Conservation (phyloP, 1,284 basidiomycete species). For the Volvariella surrecta region DNA sequence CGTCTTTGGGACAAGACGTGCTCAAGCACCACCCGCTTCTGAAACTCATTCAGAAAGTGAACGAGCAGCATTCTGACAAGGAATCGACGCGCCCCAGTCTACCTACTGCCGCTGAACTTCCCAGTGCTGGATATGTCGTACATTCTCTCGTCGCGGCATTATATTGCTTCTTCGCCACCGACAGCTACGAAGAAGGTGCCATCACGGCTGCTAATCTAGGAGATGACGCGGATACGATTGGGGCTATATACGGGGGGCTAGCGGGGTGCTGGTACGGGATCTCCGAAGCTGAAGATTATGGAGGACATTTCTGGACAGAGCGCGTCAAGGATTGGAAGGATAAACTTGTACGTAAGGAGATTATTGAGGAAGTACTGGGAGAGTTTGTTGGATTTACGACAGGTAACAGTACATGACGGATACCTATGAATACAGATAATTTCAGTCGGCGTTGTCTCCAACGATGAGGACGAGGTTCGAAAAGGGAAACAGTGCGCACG, state of each 20-base stretch:
- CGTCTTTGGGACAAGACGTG: conserved; percentile 4
- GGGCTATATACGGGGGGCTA: conserved; percentile 31
- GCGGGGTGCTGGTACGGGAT: conserved; percentile 32
- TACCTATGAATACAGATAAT: neutral
- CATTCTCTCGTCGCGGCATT: conserved; percentile 30
- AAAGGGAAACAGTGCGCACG: conserved; percentile 6
- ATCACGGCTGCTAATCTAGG: conserved; percentile 34
- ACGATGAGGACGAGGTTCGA: too few species aligned
- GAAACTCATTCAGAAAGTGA: conserved; percentile 16
- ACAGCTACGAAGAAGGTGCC: conserved; percentile 32
- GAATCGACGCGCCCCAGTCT: conserved; percentile 11
- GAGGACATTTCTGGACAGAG: conserved; percentile 26
- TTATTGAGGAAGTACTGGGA: conserved; percentile 28
- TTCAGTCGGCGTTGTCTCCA: too few species aligned
- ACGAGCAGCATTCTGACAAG: conserved; percentile 11
- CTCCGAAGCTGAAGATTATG: conserved; percentile 12
- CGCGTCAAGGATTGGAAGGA: conserved; percentile 26
- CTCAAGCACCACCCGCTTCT: conserved; percentile 29
- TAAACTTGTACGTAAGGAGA: conserved; percentile 19
- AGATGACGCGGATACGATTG: conserved; percentile 33
- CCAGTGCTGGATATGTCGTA: conserved; percentile 29
- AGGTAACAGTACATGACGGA: neutral
- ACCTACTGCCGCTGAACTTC: conserved; percentile 20
- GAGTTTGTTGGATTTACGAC: conserved; percentile 20
- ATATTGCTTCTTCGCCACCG: conserved; percentile 34